phyloP scores from a whole-genome alignment of 371 early-diverging fungal species.

The Mortierella sp. region DNA sequence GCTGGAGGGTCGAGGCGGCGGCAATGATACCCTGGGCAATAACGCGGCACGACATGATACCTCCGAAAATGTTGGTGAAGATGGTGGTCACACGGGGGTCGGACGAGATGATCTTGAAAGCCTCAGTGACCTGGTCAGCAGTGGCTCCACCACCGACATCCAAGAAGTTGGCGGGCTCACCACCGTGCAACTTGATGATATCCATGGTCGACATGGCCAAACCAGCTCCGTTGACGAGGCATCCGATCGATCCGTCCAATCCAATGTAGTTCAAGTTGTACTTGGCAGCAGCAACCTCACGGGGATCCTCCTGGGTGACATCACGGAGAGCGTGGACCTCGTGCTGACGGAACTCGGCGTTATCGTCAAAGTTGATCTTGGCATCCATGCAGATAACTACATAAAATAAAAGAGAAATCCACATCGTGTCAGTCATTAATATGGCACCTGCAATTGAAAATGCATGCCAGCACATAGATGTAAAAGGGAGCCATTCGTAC shows the following conservation, averaged over 20 bases:
- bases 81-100: constrained; percentile 96
- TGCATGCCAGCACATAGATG: background rate
- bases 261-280: constrained; percentile 99
- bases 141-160: constrained; percentile 99
- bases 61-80: constrained; percentile 99
- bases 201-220: constrained; percentile 99
- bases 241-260: constrained; percentile 90
- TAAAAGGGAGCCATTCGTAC: constrained; percentile 54
- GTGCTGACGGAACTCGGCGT: constrained; percentile 97
- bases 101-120: constrained; percentile 98
- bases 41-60: constrained; percentile 99
- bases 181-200: constrained; percentile 98
- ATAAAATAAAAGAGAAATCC: background rate
- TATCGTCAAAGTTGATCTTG: constrained; percentile 98
- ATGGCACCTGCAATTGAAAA: background rate
- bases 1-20: constrained; percentile 91
- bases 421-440: background rate
- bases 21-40: constrained; percentile 98
- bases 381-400: constrained; percentile 90
- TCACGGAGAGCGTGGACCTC: constrained; percentile 92
- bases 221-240: constrained; percentile 98
- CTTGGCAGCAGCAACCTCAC: constrained; percentile 98
- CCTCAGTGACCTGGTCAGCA: constrained; percentile 96
- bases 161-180: constrained; percentile 99
- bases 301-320: constrained; percentile 95